A percentile compares a stretch with the other conserved stretches of the same genome.
Conservation (phyloP, 1,284 basidiomycete genomes). For the Marasmius fiardii region DNA sequence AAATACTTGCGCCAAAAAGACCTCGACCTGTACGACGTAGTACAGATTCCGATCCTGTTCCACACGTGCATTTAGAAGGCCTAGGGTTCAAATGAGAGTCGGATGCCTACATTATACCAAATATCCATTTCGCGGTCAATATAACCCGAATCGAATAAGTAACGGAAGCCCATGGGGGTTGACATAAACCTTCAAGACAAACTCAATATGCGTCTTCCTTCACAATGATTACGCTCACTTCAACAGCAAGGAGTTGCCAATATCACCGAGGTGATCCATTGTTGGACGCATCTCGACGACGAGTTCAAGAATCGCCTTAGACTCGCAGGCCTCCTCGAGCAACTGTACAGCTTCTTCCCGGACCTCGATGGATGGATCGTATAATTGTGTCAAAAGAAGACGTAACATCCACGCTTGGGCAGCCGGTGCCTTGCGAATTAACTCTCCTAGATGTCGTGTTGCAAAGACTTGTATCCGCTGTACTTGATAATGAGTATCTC, state of each 20-base stretch:
- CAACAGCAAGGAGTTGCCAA: constrained; percentile 85
- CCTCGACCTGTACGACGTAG: constrained; percentile 86
- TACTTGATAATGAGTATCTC: background rate
- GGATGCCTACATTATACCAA: constrained; percentile 81
- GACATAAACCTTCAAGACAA: constrained; percentile 81
- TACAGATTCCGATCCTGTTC: constrained; percentile 79
- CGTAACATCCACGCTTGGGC: constrained; percentile 84
- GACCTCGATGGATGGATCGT: constrained; percentile 89
- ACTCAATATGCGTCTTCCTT: constrained; percentile 9
- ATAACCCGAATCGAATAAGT: constrained; percentile 88
- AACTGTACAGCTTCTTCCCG: constrained; percentile 87
- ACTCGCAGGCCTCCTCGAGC: constrained; percentile 87
- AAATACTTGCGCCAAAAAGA: constrained; percentile 79
- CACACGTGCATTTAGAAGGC: constrained; percentile 9
- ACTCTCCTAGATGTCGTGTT: constrained; percentile 82
- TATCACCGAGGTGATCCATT: constrained; percentile 91
- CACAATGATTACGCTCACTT: constrained; percentile 52
- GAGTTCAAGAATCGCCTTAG: constrained; percentile 79
- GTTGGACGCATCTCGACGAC: constrained; percentile 95
- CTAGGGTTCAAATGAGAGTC: background rate
- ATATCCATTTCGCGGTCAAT: constrained; percentile 94
- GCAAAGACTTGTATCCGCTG: constrained; percentile 88
- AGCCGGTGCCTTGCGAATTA: constrained; percentile 62
- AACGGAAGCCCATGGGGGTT: constrained; percentile 88
- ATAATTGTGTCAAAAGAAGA: constrained; percentile 91